A percentile compares a stretch with the other conserved stretches of the same genome.
Evolutionary conservation across 305 asterid species (phyloP).

Genomic region (Euphrasia arctica): DNA sequence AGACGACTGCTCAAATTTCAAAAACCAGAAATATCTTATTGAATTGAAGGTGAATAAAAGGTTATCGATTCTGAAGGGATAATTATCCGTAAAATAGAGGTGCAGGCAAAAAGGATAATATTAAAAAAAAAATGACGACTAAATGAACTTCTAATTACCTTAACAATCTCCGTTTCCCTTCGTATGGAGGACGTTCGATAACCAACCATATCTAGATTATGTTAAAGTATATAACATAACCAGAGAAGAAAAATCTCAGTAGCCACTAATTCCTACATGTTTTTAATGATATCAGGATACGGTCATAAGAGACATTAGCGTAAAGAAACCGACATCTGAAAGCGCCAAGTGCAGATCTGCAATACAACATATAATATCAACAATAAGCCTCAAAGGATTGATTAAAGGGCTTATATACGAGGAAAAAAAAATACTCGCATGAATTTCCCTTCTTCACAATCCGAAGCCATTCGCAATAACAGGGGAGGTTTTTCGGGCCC

Average conservation of each 20-base stretch:
- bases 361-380: conserved; percentile 22
- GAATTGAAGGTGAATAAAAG: background rate
- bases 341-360: conserved; percentile 92
- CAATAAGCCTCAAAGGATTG: background rate
- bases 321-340: conserved; percentile 75
- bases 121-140: background rate
- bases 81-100: background rate
- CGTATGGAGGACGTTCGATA: conserved; percentile 95
- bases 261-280: conserved; percentile 6
- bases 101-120: background rate
- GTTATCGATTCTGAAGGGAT: too few relatives aligned
- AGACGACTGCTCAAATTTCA: conserved; percentile 52
- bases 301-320: conserved; percentile 91
- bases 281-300: conserved; percentile 51
- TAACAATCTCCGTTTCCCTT: conserved; percentile 79
- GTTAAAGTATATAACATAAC: conserved; percentile 41
- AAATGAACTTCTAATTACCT: conserved; percentile 39
- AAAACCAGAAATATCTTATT: conserved; percentile 14
- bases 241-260: conserved; percentile 16
- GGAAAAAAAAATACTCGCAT: conserved; percentile 45
- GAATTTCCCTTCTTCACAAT: conserved; percentile 79
- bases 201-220: conserved; percentile 82
- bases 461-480: conserved; percentile 78
- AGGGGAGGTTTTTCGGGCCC: conserved; percentile 80
- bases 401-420: background rate